These are phyloP conservation scores for Thelephora aurantiotincta DNA, from an alignment of 768 basidiomycete genomes.

Conservation along the genomic window DNA sequence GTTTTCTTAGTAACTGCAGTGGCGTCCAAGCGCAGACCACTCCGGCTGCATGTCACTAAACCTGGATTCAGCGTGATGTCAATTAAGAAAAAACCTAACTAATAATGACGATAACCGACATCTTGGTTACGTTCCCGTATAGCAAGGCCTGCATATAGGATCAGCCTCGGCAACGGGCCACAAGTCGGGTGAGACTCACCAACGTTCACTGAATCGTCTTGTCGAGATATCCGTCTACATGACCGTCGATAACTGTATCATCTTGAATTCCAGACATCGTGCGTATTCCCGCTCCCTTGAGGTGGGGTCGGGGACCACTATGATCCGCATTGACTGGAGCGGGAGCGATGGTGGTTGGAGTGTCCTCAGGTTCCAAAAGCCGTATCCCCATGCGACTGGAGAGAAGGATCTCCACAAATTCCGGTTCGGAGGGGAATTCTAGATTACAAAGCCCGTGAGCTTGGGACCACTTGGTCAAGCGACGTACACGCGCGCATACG, in stretches of 20 bases:
- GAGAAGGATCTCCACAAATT: conserved; percentile 52
- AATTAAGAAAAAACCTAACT: conserved; percentile 1
- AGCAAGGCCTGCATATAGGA: conserved; percentile 29
- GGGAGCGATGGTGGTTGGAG: conserved; percentile 2
- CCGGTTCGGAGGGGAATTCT: conserved; percentile 37
- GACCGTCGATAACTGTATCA: conserved; percentile 18
- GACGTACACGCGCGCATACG: too few species aligned
- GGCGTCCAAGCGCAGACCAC: conserved; percentile 53
- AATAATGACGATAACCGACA: conserved; percentile 20
- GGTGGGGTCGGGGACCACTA: conserved; percentile 16
- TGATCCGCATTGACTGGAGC: conserved; percentile 8
- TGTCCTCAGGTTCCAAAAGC: conserved; percentile 11
- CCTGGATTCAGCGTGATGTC: not conserved
- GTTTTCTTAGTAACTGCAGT: too few species aligned
- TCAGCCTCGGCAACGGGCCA: not conserved
- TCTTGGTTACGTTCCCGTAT: conserved; percentile 41
- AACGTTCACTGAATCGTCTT: conserved; percentile 28
- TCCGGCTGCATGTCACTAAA: conserved; percentile 41
- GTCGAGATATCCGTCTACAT: conserved; percentile 19
- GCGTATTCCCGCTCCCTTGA: conserved; percentile 14
- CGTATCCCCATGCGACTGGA: conserved; percentile 43
- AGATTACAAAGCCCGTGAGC: conserved; percentile 8
- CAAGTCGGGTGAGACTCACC: conserved; percentile 25
- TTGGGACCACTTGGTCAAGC: too few species aligned
- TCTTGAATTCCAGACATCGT: conserved; percentile 9